Evolutionary conservation across 768 basidiomycete species (phyloP).

Genomic region (Coprinopsis sp.): DNA sequence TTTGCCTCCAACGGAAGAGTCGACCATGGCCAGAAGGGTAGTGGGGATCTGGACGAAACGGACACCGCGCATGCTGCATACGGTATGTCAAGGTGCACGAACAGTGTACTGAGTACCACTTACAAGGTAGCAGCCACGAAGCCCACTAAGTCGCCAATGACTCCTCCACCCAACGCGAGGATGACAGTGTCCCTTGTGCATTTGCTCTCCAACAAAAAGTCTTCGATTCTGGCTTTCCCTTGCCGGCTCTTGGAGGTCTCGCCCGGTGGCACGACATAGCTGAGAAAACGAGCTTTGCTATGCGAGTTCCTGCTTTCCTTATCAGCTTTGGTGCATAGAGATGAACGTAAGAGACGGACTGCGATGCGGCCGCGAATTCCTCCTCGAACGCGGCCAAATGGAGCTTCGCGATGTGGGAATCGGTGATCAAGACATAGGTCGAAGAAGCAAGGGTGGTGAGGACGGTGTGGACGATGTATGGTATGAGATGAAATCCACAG

Average conservation of each 20-base stretch:
- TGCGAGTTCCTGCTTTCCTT: no score
- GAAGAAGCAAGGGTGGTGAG: slow-evolving; percentile 68
- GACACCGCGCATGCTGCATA: slow-evolving; percentile 88
- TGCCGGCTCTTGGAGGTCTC: slow-evolving; percentile 90
- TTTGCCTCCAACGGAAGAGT: slow-evolving; percentile 96
- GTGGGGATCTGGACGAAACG: slow-evolving; percentile 96
- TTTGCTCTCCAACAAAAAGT: slow-evolving; percentile 80
- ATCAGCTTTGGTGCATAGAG: slow-evolving; percentile 31
- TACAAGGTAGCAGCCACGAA: slow-evolving; percentile 97
- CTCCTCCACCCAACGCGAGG: slow-evolving; percentile 92
- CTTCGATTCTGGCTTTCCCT: slow-evolving; percentile 91
- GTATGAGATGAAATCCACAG: slow-evolving; percentile 88
- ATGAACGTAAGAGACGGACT: slow-evolving; percentile 14
- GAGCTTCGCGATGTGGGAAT: slow-evolving; percentile 81
- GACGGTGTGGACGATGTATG: slow-evolving; percentile 78
- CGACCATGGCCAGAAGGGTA: slow-evolving; percentile 96
- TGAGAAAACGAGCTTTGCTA: no score
- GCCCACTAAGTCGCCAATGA: slow-evolving; percentile 94
- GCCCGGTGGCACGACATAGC: slow-evolving; percentile 79
- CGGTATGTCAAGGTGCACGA: slow-evolving; percentile 4
- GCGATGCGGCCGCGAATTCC: slow-evolving; percentile 53
- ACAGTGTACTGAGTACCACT: slow-evolving; percentile 27
- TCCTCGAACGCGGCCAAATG: slow-evolving; percentile 66
- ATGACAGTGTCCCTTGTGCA: slow-evolving; percentile 94
- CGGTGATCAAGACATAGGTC: slow-evolving; percentile 89